A percentile compares a stretch with the other conserved stretches of the same genome.
Evolutionary conservation across 2,329 filamentous ascomycete species (phyloP).

Genomic region (Xylariaceae sp.): DNA sequence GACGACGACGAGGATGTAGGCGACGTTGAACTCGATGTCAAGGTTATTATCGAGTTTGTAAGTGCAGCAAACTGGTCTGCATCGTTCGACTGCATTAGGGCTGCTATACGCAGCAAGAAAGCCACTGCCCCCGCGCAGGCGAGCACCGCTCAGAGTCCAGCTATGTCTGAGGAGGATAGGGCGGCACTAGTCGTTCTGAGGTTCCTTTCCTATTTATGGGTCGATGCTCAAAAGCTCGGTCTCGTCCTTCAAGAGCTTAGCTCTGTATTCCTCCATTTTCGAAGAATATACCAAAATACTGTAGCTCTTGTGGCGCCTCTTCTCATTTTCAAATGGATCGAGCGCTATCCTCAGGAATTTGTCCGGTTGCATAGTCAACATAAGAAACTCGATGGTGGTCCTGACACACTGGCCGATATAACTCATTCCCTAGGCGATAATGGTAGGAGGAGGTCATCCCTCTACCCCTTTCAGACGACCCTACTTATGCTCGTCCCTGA

Average conservation of each 20-base stretch:
- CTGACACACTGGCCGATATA: slow-evolving; percentile 74
- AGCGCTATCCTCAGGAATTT: slow-evolving; percentile 69
- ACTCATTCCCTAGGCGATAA: slow-evolving; percentile 66
- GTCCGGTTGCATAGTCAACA: slow-evolving; percentile 65
- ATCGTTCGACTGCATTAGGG: slow-evolving; percentile 64
- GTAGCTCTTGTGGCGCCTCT: slow-evolving; percentile 67
- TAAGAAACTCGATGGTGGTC: slow-evolving; percentile 67
- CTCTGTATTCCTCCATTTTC: slow-evolving; percentile 70
- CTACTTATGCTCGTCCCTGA: slow-evolving; percentile 70
- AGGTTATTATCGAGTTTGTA: slow-evolving; percentile 65
- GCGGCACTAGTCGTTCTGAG: slow-evolving; percentile 60
- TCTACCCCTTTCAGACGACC: slow-evolving; percentile 68
- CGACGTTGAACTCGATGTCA: slow-evolving; percentile 61
- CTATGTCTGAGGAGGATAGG: slow-evolving; percentile 56
- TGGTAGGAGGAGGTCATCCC: slow-evolving; percentile 57
- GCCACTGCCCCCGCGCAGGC: slow-evolving; percentile 49
- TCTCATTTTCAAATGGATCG: slow-evolving; percentile 69
- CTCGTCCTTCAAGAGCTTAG: slow-evolving; percentile 69
- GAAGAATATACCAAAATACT: slow-evolving; percentile 67
- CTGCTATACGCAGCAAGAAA: slow-evolving; percentile 57
- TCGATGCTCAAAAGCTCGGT: slow-evolving; percentile 66
- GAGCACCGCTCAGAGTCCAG: slow-evolving; percentile 45
- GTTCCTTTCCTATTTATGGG: slow-evolving; percentile 68
- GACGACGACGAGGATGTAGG: slow-evolving; percentile 45
- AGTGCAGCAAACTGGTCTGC: slow-evolving; percentile 68